Percentiles rank a stretch among this genome's conserved stretches.
phyloP scores from a whole-genome alignment of 2,329 filamentous ascomycete species.

The Fusarium algeriense region DNA sequence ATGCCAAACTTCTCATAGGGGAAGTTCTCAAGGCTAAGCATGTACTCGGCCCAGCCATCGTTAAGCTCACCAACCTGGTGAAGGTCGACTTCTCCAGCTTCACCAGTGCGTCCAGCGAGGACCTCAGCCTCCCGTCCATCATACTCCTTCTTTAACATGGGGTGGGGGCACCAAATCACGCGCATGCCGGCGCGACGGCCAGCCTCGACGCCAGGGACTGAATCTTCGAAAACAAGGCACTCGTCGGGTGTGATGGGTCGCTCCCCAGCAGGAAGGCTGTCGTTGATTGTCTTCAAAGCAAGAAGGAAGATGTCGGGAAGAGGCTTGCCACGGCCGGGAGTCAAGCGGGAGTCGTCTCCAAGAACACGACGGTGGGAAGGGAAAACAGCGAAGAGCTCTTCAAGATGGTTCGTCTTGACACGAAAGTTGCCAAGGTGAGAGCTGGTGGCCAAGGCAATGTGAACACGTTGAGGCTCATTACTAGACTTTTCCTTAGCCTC shows the following conservation, averaged over 20 bases:
- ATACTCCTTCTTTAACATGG: slow-evolving; percentile 80
- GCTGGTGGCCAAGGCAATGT: slow-evolving; percentile 89
- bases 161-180: slow-evolving; percentile 91
- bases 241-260: slow-evolving; percentile 80
- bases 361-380: slow-evolving; percentile 78
- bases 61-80: slow-evolving; percentile 68
- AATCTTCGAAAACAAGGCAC: slow-evolving; percentile 97
- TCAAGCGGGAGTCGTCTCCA: slow-evolving; percentile 86
- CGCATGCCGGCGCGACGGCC: slow-evolving; percentile 94
- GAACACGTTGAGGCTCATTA: slow-evolving; percentile 60
- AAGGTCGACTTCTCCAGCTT: slow-evolving; percentile 67
- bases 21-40: slow-evolving; percentile 64
- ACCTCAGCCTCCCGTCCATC: slow-evolving; percentile 82
- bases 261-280: slow-evolving; percentile 72
- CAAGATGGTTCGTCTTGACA: slow-evolving; percentile 77
- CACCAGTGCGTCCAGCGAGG: slow-evolving; percentile 82
- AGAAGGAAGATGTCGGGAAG: slow-evolving; percentile 94
- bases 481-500: slow-evolving; percentile 34
- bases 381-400: slow-evolving; percentile 74
- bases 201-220: slow-evolving; percentile 90
- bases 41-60: slow-evolving; percentile 72
- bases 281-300: slow-evolving; percentile 87
- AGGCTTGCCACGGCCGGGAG: slow-evolving; percentile 87
- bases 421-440: slow-evolving; percentile 78
- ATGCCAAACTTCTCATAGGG: slow-evolving; percentile 72